A percentile compares a stretch with the other conserved stretches of the same genome.
Evolutionary conservation across 2,329 filamentous ascomycete species (phyloP).

Genomic region (Colletotrichum costaricense): DNA sequence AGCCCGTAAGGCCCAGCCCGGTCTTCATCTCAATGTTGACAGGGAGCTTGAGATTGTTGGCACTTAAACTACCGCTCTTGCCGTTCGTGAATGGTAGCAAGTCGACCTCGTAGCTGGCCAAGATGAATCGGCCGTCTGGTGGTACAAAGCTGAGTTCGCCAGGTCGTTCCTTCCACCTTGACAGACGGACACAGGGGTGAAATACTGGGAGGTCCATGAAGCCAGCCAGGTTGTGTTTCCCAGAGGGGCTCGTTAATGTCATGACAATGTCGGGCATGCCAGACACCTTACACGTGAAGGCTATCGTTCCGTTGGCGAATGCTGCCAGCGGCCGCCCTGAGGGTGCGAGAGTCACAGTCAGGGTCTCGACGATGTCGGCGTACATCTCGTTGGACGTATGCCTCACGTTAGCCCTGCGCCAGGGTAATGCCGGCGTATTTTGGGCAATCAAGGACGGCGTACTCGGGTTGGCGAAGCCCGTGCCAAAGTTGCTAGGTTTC

Average conservation of each 20-base stretch:
- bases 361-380: constrained; percentile 92
- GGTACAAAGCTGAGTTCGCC: constrained; percentile 97
- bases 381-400: constrained; percentile 98
- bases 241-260: constrained; percentile 81
- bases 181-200: constrained; percentile 92
- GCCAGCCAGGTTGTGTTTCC: constrained; percentile 78
- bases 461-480: constrained; percentile 51
- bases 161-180: constrained; percentile 88
- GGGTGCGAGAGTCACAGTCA: constrained; percentile 88
- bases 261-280: constrained; percentile 92
- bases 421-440: constrained; percentile 75
- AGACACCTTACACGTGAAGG: constrained; percentile 94
- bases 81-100: constrained; percentile 78
- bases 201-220: constrained; percentile 92
- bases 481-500: constrained; percentile 50
- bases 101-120: constrained; percentile 95
- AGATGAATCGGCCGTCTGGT: constrained; percentile 91
- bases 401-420: constrained; percentile 90
- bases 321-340: constrained; percentile 89
- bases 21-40: constrained; percentile 86
- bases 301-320: constrained; percentile 90
- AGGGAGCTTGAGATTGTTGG: constrained; percentile 80
- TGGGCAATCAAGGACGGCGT: constrained; percentile 54
- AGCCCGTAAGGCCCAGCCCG: constrained; percentile 77
- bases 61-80: constrained; percentile 64